phyloP scores from a whole-genome alignment of 2,329 filamentous ascomycete species.

The Monosporascus sp. region DNA sequence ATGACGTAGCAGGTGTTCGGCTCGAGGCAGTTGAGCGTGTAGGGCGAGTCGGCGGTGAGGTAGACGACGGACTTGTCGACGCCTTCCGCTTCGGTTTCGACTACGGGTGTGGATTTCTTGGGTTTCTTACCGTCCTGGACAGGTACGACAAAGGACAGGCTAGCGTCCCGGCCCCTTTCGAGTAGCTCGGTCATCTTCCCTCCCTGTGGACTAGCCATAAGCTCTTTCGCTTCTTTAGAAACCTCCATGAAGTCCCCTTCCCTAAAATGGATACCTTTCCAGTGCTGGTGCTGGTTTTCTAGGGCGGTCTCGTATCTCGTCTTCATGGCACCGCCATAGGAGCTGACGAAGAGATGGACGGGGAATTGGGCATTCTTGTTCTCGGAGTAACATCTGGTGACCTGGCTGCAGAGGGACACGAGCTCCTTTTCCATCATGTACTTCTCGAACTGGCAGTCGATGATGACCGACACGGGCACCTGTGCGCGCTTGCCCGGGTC shows the following conservation, averaged over 20 bases:
- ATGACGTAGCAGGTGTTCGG: conserved; percentile 90
- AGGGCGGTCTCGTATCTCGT: conserved; percentile 76
- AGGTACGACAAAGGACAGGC: conserved; percentile 27
- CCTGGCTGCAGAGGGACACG: conserved; percentile 74
- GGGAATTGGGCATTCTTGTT: conserved; percentile 66
- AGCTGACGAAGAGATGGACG: conserved; percentile 69
- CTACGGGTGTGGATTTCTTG: conserved; percentile 13
- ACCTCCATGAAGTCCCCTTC: conserved; percentile 70
- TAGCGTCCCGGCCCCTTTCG: conserved; percentile 29
- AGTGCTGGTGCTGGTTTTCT: conserved; percentile 64
- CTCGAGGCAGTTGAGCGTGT: conserved; percentile 76
- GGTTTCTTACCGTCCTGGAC: conserved; percentile 30
- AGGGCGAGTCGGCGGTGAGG: conserved; percentile 83
- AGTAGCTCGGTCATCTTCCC: conserved; percentile 59
- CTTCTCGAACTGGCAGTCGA: conserved; percentile 90
- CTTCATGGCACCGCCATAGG: conserved; percentile 70
- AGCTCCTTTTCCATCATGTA: conserved; percentile 85
- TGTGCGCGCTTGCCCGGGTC: conserved; percentile 29
- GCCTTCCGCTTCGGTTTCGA: conserved; percentile 23
- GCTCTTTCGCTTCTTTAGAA: conserved; percentile 57
- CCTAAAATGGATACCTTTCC: conserved; percentile 73
- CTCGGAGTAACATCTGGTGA: conserved; percentile 85
- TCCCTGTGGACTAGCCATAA: conserved; percentile 56
- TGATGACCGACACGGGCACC: conserved; percentile 72
- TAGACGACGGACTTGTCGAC: conserved; percentile 62